Conservation (phyloP, 257 asterid species). For the Mitragyna speciosa region DNA sequence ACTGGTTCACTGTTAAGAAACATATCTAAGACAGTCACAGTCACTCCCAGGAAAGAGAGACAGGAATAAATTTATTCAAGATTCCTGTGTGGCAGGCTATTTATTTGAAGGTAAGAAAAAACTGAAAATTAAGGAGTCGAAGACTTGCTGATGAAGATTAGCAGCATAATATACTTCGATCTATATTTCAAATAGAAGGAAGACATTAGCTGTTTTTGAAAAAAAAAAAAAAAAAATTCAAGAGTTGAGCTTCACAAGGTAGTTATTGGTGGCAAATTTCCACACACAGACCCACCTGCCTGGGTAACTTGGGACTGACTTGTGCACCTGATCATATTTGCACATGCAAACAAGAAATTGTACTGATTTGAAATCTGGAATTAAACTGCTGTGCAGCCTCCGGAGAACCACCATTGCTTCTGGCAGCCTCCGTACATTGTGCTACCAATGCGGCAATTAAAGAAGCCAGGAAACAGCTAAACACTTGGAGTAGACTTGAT, state of each 20-base stretch:
- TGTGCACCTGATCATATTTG: not conserved
- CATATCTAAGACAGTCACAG: no score
- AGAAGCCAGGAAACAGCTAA: slow-evolving; percentile 62
- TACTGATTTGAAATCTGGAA: not conserved
- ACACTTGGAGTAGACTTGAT: slow-evolving; percentile 48
- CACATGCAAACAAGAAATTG: not conserved
- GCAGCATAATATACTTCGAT: not conserved
- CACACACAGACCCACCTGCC: not conserved
- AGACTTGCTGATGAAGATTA: not conserved
- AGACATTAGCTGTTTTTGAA: no score
- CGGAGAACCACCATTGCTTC: slow-evolving; percentile 76
- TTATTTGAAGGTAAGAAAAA: not conserved
- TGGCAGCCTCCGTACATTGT: slow-evolving; percentile 77
- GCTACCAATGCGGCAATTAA: slow-evolving; percentile 74
- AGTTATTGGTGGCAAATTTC: no score
- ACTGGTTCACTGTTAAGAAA: not conserved
- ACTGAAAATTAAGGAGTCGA: not conserved
- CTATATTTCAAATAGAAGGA: not conserved
- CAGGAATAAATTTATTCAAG: not conserved
- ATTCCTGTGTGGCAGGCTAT: not conserved
- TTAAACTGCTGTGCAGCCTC: slow-evolving; percentile 46
- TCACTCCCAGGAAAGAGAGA: not conserved
- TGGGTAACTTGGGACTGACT: no score
- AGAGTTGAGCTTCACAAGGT: no score
- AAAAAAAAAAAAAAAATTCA: not conserved